Percentiles rank a stretch among this genome's conserved stretches.
phyloP scores from a whole-genome alignment of 345 rosid genomes.

The Ceriops zippeliana region DNA sequence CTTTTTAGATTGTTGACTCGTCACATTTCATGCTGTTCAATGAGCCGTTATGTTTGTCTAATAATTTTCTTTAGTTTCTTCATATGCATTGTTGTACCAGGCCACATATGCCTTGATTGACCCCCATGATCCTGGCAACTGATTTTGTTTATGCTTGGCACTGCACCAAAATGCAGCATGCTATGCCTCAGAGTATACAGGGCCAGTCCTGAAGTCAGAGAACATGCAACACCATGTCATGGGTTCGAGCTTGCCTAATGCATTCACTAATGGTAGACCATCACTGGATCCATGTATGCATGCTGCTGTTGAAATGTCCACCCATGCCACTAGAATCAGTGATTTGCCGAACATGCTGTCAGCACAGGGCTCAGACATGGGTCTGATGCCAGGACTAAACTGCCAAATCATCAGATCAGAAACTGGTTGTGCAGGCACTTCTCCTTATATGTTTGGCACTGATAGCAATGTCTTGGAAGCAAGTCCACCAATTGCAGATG shows the following conservation, averaged over 20 bases:
- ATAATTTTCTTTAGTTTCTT: neutral
- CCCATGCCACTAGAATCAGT: constrained; percentile 63
- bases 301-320: constrained; percentile 60
- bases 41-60: neutral
- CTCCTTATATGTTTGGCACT: constrained; percentile 66
- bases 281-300: constrained; percentile 54
- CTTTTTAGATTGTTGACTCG: no score
- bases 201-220: constrained; percentile 53
- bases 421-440: constrained; percentile 58
- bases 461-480: constrained; percentile 61
- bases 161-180: constrained; percentile 65
- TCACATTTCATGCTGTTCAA: neutral
- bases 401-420: constrained; percentile 83
- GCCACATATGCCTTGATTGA: neutral
- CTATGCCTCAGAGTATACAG: constrained; percentile 55
- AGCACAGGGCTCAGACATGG: constrained; percentile 62
- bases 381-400: constrained; percentile 76
- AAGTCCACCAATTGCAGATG: constrained; percentile 61
- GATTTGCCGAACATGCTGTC: constrained; percentile 55
- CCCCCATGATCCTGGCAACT: constrained; percentile 14
- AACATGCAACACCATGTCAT: constrained; percentile 48
- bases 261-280: constrained; percentile 72
- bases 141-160: constrained; percentile 26
- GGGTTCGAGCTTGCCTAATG: constrained; percentile 45
- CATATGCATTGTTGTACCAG: neutral